These are phyloP conservation scores for Parascedosporium putredinis DNA, from an alignment of 2,329 filamentous ascomycete genomes.

Conservation along the genomic window DNA sequence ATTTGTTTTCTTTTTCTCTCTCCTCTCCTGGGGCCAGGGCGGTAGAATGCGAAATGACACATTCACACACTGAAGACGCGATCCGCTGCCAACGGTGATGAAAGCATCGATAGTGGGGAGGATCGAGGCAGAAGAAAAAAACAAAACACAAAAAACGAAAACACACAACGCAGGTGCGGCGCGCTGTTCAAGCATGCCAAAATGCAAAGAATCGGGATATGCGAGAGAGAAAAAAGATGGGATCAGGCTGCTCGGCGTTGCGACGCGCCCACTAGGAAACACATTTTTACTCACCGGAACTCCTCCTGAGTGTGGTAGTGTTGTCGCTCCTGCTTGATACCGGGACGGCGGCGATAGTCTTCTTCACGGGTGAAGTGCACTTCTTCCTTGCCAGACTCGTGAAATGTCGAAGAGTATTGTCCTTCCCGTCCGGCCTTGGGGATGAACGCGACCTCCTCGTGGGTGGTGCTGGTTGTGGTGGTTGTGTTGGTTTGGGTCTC, in stretches of 20 bases:
- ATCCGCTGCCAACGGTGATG: too few relatives aligned
- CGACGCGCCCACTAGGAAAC: too few relatives aligned
- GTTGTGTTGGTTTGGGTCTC: slow-evolving; percentile 35
- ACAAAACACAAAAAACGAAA: slow-evolving; percentile 10
- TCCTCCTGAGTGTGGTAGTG: slow-evolving; percentile 33
- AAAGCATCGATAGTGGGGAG: not conserved
- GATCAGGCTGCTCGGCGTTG: too few relatives aligned
- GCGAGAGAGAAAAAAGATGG: not conserved
- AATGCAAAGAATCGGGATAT: not conserved
- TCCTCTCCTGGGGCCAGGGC: too few relatives aligned
- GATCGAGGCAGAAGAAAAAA: slow-evolving; percentile 10
- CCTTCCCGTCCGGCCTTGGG: slow-evolving; percentile 92
- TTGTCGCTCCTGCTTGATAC: slow-evolving; percentile 41
- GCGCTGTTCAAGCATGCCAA: too few relatives aligned
- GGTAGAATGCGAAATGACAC: not conserved
- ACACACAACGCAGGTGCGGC: not conserved
- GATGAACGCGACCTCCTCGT: slow-evolving; percentile 84
- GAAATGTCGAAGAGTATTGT: slow-evolving; percentile 65
- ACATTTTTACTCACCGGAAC: slow-evolving; percentile 35
- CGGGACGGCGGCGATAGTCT: slow-evolving; percentile 65
- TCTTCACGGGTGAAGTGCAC: slow-evolving; percentile 70
- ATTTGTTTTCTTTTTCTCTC: too few relatives aligned
- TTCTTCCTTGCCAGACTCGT: slow-evolving; percentile 56
- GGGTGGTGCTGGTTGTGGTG: slow-evolving; percentile 18
- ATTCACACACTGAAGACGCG: too few relatives aligned